Conservation (phyloP, 2,329 filamentous ascomycete species). For the Aspergillus niger region DNA sequence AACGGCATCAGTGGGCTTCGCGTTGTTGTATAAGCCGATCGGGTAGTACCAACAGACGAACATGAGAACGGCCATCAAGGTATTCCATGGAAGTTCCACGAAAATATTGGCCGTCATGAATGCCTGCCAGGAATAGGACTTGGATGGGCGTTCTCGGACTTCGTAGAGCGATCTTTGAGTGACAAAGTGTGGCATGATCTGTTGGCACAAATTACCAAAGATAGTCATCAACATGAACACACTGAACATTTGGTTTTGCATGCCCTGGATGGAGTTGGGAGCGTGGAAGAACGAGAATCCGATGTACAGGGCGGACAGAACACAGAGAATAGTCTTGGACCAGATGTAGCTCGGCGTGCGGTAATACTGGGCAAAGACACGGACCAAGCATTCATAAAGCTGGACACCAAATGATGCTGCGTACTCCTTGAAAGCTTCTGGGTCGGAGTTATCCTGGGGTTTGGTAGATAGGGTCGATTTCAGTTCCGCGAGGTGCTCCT, state of each 20-base stretch:
- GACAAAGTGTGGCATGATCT: slow-evolving; percentile 61
- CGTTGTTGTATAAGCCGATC: slow-evolving; percentile 50
- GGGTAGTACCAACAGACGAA: slow-evolving; percentile 70
- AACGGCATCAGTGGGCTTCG: slow-evolving; percentile 39
- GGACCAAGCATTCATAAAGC: slow-evolving; percentile 66
- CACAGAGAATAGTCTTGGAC: slow-evolving; percentile 71
- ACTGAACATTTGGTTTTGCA: slow-evolving; percentile 87
- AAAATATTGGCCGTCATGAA: slow-evolving; percentile 72
- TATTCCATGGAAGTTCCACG: slow-evolving; percentile 69
- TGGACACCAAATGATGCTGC: slow-evolving; percentile 72
- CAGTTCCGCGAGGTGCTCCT: slow-evolving; percentile 58
- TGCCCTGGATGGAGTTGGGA: slow-evolving; percentile 71
- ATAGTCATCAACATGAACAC: slow-evolving; percentile 83
- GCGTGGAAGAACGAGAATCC: slow-evolving; percentile 80
- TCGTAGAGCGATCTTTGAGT: slow-evolving; percentile 61
- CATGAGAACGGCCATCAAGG: slow-evolving; percentile 63
- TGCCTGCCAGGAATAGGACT: slow-evolving; percentile 71
- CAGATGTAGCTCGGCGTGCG: slow-evolving; percentile 86
- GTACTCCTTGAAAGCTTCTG: slow-evolving; percentile 70
- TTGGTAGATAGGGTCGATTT: slow-evolving; percentile 43
- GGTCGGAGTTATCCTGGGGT: slow-evolving; percentile 46
- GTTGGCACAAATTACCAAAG: slow-evolving; percentile 61
- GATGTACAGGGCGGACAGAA: slow-evolving; percentile 70
- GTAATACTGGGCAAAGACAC: slow-evolving; percentile 91
- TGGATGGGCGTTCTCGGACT: slow-evolving; percentile 62